Percentiles rank a stretch among this genome's conserved stretches.
Evolutionary conservation across 192 early-diverging fungal species (phyloP).

Genomic region (Mortierella alpina): DNA sequence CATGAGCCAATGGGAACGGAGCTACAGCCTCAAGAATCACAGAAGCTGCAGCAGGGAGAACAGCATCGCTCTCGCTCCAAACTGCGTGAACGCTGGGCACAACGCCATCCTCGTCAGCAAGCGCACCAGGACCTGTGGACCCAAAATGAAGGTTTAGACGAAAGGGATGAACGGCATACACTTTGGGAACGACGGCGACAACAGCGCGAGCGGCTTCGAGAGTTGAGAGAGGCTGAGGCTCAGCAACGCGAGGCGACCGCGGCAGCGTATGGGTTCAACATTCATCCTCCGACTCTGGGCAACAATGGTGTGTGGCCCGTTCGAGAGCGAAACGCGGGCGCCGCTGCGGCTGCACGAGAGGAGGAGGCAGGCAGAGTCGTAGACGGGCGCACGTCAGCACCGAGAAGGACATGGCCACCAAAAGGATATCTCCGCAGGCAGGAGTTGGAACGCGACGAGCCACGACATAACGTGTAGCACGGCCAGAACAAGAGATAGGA

Average conservation of each 20-base stretch:
- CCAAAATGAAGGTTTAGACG: neutral
- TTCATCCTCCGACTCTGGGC: neutral
- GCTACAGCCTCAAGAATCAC: too few relatives aligned
- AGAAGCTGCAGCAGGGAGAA: too few relatives aligned
- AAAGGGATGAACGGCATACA: neutral
- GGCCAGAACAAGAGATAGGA: neutral
- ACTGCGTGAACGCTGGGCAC: neutral
- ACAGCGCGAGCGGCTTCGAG: slow-evolving; percentile 13
- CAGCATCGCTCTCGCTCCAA: neutral
- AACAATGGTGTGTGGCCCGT: neutral
- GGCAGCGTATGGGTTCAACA: slow-evolving; percentile 18
- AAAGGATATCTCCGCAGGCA: slow-evolving; percentile 23
- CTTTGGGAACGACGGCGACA: neutral
- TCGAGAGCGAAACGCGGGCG: neutral
- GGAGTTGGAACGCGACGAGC: slow-evolving; percentile 21
- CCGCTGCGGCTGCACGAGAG: neutral
- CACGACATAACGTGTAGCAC: slow-evolving; percentile 26
- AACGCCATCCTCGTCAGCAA: neutral
- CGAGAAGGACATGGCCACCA: slow-evolving; percentile 22
- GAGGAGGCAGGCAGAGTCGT: neutral
- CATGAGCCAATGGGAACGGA: too few relatives aligned
- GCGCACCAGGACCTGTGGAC: neutral
- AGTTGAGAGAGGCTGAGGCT: slow-evolving; percentile 27
- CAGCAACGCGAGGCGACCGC: slow-evolving; percentile 19
- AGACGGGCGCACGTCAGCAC: neutral